Conservation (phyloP, 352 stramenopile species). For the Thraustochytrium striatum region DNA sequence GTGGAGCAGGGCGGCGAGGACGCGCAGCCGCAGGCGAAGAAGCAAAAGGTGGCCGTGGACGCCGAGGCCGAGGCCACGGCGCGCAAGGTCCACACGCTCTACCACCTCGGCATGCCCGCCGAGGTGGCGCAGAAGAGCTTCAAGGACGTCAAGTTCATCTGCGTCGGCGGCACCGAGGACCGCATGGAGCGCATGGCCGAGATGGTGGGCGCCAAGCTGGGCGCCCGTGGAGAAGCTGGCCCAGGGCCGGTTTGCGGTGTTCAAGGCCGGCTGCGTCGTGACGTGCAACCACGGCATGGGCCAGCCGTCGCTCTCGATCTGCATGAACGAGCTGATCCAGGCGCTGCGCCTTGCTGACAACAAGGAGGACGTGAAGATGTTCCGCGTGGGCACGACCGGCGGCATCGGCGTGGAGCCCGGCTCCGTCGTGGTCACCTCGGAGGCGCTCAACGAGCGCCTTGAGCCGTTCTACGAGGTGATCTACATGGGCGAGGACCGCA, state of each 20-base stretch:
- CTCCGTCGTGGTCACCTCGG: constrained; percentile 72
- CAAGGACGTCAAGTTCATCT: constrained; percentile 66
- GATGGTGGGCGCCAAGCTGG: constrained; percentile 61
- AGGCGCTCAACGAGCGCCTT: constrained; percentile 73
- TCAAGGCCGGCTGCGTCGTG: constrained; percentile 72
- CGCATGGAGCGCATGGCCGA: constrained; percentile 70
- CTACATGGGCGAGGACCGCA: constrained; percentile 62
- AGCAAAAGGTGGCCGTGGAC: not conserved
- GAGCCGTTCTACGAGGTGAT: constrained; percentile 65
- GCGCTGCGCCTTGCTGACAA: constrained; percentile 69
- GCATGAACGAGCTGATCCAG: constrained; percentile 75
- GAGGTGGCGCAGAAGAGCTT: constrained; percentile 2
- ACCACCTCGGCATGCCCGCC: constrained; percentile 15
- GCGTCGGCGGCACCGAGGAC: constrained; percentile 66
- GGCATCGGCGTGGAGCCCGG: constrained; percentile 68
- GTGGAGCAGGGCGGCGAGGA: not conserved
- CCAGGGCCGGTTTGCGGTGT: constrained; percentile 68
- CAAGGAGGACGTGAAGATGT: constrained; percentile 63
- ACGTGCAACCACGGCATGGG: constrained; percentile 73
- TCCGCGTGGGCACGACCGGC: constrained; percentile 70
- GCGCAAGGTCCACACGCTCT: not conserved
- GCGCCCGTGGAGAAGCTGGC: constrained; percentile 65
- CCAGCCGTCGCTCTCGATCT: constrained; percentile 70
- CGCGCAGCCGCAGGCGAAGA: not conserved
- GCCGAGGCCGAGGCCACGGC: not conserved